Base-by-base conservation (phyloP, 2,329 filamentous ascomycete genomes). In the Ceratocystis alfenasii region DNA sequence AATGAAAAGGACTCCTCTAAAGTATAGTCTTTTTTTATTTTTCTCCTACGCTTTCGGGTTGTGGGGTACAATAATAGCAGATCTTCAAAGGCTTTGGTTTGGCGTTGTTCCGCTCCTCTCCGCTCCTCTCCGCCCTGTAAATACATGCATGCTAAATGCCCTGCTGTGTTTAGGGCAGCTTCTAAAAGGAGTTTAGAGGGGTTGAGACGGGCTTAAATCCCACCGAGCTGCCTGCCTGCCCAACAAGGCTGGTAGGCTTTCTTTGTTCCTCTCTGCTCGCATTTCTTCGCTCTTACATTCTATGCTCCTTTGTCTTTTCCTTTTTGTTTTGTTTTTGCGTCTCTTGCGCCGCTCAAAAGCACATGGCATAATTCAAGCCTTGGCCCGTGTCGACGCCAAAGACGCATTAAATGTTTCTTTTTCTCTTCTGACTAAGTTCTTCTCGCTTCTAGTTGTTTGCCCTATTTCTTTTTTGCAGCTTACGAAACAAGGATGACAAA, bases 91-190 rank as follows among this genome's bases (percentile, higher is more conserved):
- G 48, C 12, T 25, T 25, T 25, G 48, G 12, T 5, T 53, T 28
- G 22, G 48, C 48, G 20, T 15, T 22, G 15, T 55, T 64, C 62
- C 63, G 48, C 63, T 57, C 46, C 55, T 45, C 48, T 64, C 62
- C 63, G 48, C 63, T 57, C 46, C 55, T 45, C 48, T 50, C 63
- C 50, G 53, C 55, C 55, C n/a, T 45, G 22, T 15, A 15, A 41
- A 41, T 2, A 61, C 5, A 28, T 17, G 8, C 10, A 62, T 62
- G 36, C 33, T 22, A 62, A 36, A 3, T 41, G 33, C 20, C 44
- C 25, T 41, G 36, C 33, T 8, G 5, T 12, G 36, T 4, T 41
- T 41, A 4, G 36, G 36, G 10, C 3, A 15, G 10, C 36, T 53
- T 63, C 20, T 28, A 50, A 63, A 53, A 22, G 45, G n/a, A 48